phyloP scores from a whole-genome alignment of 495 filamentous ascomycete genomes.

The Friedmanniomyces simplex region DNA sequence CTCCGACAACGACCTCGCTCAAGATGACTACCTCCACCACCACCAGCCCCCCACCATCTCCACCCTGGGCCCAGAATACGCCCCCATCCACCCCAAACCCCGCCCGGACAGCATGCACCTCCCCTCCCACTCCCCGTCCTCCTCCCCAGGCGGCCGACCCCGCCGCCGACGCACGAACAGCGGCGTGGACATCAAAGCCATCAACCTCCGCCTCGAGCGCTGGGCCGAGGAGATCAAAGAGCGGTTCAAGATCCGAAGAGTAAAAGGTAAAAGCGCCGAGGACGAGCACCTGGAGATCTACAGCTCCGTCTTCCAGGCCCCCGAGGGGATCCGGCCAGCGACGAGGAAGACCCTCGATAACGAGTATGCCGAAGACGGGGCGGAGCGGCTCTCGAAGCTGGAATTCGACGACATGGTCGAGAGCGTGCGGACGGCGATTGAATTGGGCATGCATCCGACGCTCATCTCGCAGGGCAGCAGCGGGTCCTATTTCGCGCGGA shows the following conservation, averaged over 20 bases:
- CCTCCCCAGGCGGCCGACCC: constrained; percentile 37
- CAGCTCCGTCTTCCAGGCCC: constrained; percentile 89
- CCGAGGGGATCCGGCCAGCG: constrained; percentile 68
- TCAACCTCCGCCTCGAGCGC: constrained; percentile 88
- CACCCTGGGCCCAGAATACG: constrained; percentile 44
- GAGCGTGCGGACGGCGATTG: constrained; percentile 79
- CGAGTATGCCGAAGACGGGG: constrained; percentile 39
- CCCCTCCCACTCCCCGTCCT: constrained; percentile 38
- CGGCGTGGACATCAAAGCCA: constrained; percentile 95
- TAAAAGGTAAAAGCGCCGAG: constrained; percentile 63
- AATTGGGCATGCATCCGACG: constrained; percentile 81
- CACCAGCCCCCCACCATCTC: constrained; percentile 46
- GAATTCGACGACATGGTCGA: constrained; percentile 87
- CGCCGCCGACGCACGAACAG: constrained; percentile 63
- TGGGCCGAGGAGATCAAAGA: constrained; percentile 98
- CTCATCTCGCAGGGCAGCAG: constrained; percentile 96
- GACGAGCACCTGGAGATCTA: constrained; percentile 92
- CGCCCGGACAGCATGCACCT: constrained; percentile 48
- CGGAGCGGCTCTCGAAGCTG: constrained; percentile 55
- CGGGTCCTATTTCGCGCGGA: constrained; percentile 93
- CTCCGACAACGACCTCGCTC: constrained; percentile 43
- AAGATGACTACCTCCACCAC: constrained; percentile 16
- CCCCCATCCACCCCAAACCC: constrained; percentile 44
- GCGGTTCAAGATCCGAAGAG: constrained; percentile 81
- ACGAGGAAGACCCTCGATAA: constrained; percentile 63